These are phyloP conservation scores for Sonneratia alba DNA, from an alignment of 345 rosid species.

Conservation along the genomic window DNA sequence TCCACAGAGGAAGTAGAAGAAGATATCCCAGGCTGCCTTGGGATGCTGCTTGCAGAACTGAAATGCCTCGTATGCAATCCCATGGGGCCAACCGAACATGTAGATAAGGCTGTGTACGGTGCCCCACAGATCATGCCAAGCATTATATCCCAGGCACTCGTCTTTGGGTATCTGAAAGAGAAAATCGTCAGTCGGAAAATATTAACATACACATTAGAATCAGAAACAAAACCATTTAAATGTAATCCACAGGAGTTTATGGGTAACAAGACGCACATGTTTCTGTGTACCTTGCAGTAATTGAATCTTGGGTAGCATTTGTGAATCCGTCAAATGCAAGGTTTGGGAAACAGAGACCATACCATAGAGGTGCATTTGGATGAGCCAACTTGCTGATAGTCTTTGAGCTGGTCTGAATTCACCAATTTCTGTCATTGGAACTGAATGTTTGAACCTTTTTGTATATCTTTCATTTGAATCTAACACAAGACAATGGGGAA, in stretches of 20 bases:
- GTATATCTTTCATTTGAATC: too few relatives aligned
- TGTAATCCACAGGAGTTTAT: not conserved
- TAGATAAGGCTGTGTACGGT: constrained; percentile 76
- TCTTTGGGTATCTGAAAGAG: constrained; percentile 64
- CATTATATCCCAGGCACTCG: constrained; percentile 93
- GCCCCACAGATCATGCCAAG: constrained; percentile 92
- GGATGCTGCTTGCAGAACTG: constrained; percentile 80
- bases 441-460: not conserved
- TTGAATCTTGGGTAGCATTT: constrained; percentile 95
- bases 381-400: constrained; percentile 89
- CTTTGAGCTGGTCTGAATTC: constrained; percentile 80
- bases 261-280: not conserved
- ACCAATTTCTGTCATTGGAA: not conserved
- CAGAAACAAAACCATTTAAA: not conserved
- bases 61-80: constrained; percentile 60
- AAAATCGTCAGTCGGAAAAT: not conserved
- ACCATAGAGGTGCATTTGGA: constrained; percentile 95
- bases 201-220: not conserved
- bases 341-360: constrained; percentile 81
- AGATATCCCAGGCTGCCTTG: constrained; percentile 83
- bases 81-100: constrained; percentile 82
- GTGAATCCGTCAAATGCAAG: constrained; percentile 97
- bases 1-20: constrained; percentile 76
- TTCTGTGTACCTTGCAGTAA: constrained; percentile 50
- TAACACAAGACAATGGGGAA: not conserved